Evolutionary conservation across 2,329 filamentous ascomycete species (phyloP), one percentile per base, ranked within the genome.

Genomic region (Alternaria arborescens): DNA sequence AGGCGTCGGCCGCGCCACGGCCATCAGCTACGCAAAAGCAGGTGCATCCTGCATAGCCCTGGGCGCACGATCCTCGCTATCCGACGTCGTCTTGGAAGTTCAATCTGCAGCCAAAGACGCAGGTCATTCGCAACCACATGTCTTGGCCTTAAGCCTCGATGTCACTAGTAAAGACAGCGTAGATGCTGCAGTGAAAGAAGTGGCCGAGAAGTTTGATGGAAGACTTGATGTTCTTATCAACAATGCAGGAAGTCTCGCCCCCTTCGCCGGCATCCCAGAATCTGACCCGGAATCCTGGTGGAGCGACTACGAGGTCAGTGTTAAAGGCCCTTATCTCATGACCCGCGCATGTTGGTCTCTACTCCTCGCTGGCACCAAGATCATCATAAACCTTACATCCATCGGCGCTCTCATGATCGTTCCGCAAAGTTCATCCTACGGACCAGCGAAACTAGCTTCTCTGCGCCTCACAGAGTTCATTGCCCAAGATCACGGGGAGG

Each of bases 11-110:
- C 78, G 77, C 8, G 81, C 82, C 8, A 84, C 82, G 5, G 86
- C 85, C 1, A 67, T 85, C 18, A 82, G 83, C 12, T 89, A 82
- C 66, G 87, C 86, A 24, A 77, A 77, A 67, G 85, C 86, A 4
- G 86, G 86, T 6, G 84, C 82, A 43, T 81, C 83, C 0, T 70
- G 77, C 18, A 87, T 90, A 55, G 83, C 81, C 10, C 77, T 89
- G 18, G 83, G 77, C 3, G 86, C 85, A 0, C 83, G 87, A 20
- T 84, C 68, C 3, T 32, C 65, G 5, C 75, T 85, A 12, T 67
- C 75, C 2, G 70, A 76, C 0, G 67, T 82, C 0, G 71, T 70
- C 18, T 42, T 61, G 10, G 77, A 78, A 4, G 67, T 86, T 5
- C 66, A 66, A 16, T 72, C 68, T 8, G 81, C 83, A 4, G 72